Evolutionary conservation across 257 asterid genomes (phyloP).

Genomic region (Capsicum chinense): DNA sequence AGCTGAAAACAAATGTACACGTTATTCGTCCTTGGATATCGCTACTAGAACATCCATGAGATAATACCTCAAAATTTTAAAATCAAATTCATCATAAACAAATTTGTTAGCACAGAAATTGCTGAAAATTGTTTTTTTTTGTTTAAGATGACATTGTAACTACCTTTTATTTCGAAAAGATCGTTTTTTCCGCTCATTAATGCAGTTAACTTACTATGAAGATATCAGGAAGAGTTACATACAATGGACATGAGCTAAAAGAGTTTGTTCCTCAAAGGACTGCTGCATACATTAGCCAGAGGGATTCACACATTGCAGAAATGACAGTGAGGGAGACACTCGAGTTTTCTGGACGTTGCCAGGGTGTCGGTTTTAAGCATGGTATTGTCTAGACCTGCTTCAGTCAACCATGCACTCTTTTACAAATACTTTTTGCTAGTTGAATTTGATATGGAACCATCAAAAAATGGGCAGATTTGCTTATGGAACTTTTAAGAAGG

Average conservation of each 20-base stretch:
- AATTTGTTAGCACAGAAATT: background rate
- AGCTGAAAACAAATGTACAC: background rate
- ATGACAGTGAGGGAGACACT: conserved; percentile 85
- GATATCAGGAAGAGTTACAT: conserved; percentile 72
- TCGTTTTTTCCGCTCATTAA: conserved; percentile 35
- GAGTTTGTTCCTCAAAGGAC: conserved; percentile 80
- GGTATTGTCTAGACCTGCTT: conserved; percentile 46
- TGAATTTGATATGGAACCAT: conserved; percentile 26
- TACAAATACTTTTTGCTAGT: background rate
- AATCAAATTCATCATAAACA: background rate
- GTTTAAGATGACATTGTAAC: background rate
- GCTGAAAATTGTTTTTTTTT: background rate
- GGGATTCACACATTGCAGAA: conserved; percentile 74
- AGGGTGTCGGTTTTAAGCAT: conserved; percentile 65
- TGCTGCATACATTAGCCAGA: conserved; percentile 71
- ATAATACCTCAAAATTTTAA: background rate
- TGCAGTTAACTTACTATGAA: conserved; percentile 50
- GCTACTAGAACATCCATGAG: conserved; percentile 16
- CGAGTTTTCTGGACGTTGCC: conserved; percentile 70
- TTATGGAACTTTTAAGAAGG: conserved; percentile 72
- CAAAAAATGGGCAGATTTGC: conserved; percentile 53
- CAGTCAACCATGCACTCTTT: background rate
- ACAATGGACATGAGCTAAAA: conserved; percentile 64
- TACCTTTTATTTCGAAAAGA: conserved; percentile 12
- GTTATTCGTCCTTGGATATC: background rate